These are phyloP conservation scores for Fusarium continuum DNA, from an alignment of 2,329 filamentous ascomycete species.

Conservation along the genomic window DNA sequence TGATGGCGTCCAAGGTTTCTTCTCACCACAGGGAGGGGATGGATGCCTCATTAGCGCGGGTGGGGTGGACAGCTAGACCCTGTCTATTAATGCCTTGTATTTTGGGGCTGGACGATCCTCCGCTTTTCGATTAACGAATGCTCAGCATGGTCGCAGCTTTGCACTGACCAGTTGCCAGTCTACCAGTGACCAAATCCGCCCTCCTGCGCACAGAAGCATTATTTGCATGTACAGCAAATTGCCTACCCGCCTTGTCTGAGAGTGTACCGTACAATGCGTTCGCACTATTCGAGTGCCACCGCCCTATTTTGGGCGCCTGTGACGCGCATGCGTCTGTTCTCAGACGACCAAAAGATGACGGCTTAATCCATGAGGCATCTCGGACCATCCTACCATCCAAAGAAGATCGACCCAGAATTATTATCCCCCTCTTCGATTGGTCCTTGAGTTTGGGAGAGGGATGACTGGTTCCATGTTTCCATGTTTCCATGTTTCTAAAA, in stretches of 20 bases:
- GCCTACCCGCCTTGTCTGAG: constrained; percentile 12
- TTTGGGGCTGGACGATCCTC: constrained; percentile 35
- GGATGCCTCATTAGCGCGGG: not conserved
- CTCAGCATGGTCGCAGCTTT: constrained; percentile 30
- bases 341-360: constrained; percentile 6
- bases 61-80: not conserved
- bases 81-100: constrained; percentile 21
- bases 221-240: constrained; percentile 26
- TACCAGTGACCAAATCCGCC: not conserved
- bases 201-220: constrained; percentile 26
- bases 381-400: not conserved
- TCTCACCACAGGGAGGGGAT: not conserved
- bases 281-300: constrained; percentile 1
- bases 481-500: too few species aligned
- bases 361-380: constrained; percentile 3
- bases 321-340: constrained; percentile 13
- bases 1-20: constrained; percentile 3
- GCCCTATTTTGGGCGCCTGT: constrained; percentile 15
- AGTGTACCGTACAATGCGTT: constrained; percentile 7
- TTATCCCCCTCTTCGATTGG: too few species aligned
- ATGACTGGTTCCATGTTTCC: too few species aligned
- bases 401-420: too few species aligned
- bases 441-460: too few species aligned
- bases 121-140: constrained; percentile 39
- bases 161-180: too few species aligned